Conservation (phyloP, 176 grass and related monocot genomes). For the Musa itinerans region DNA sequence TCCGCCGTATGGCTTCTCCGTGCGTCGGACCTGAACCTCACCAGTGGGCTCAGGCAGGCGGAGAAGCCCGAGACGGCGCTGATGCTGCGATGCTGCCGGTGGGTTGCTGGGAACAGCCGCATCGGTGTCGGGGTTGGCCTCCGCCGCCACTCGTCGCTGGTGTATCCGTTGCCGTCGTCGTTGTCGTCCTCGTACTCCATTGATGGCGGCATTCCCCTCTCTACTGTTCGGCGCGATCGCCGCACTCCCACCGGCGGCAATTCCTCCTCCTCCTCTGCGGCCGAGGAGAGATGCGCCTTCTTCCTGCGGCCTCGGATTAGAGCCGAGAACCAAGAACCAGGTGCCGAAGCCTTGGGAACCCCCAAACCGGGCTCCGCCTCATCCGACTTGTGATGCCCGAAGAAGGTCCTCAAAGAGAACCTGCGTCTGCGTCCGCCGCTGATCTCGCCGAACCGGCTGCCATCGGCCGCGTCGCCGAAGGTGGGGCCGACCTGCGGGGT, state of each 20-base stretch:
- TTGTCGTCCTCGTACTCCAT: slow-evolving; percentile 5
- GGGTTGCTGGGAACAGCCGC: slow-evolving; percentile 29
- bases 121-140: slow-evolving; percentile 50
- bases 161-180: slow-evolving; percentile 31
- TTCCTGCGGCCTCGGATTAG: slow-evolving; percentile 41
- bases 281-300: slow-evolving; percentile 17
- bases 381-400: slow-evolving; percentile 32
- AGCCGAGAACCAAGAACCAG: slow-evolving; percentile 57
- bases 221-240: slow-evolving; percentile 36
- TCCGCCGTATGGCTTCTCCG: not conserved
- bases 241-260: slow-evolving; percentile 11
- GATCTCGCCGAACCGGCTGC: slow-evolving; percentile 25
- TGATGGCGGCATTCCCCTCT: slow-evolving; percentile 53
- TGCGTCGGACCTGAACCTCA: not conserved
- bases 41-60: slow-evolving; percentile 19
- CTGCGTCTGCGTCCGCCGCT: slow-evolving; percentile 27
- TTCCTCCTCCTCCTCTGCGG: not conserved
- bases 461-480: slow-evolving; percentile 28
- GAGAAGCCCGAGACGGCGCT: not conserved
- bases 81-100: slow-evolving; percentile 22
- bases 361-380: slow-evolving; percentile 10
- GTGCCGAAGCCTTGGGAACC: slow-evolving; percentile 10
- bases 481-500: slow-evolving; percentile 66
- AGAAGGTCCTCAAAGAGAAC: slow-evolving; percentile 68
- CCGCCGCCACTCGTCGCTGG: slow-evolving; percentile 38